Conservation (phyloP, 495 filamentous ascomycete genomes). For the Podospora pseudocomata region DNA sequence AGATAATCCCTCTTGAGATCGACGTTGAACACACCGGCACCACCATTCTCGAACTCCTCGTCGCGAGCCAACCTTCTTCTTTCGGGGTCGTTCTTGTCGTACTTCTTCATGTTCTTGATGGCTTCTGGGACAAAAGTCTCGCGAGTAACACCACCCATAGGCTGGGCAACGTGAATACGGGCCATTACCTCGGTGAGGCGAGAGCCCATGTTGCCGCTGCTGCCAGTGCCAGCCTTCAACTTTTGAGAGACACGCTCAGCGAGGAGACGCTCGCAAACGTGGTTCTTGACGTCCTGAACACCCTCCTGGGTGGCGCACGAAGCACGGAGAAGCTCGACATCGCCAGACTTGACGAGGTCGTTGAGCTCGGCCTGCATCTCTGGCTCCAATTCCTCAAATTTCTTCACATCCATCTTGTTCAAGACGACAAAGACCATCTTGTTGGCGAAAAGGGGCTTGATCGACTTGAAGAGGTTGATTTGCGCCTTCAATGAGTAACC, state of each 20-base stretch:
- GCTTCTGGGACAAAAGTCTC: conserved; percentile 89
- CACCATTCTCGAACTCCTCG: conserved; percentile 87
- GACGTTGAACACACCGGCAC: conserved; percentile 91
- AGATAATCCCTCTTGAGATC: conserved; percentile 84
- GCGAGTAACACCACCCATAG: conserved; percentile 69
- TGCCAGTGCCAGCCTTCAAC: conserved; percentile 80
- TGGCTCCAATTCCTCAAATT: conserved; percentile 81
- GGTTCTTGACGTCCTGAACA: conserved; percentile 90
- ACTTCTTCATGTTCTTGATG: conserved; percentile 74
- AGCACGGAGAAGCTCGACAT: conserved; percentile 85
- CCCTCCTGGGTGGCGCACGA: conserved; percentile 96
- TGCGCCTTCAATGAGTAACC: conserved; percentile 91
- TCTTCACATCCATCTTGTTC: conserved; percentile 94
- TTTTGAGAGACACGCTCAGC: conserved; percentile 92
- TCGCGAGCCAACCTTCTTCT: conserved; percentile 77
- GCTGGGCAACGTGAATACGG: conserved; percentile 93
- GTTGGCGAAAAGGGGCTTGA: conserved; percentile 94
- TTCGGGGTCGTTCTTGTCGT: conserved; percentile 81
- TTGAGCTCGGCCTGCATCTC: conserved; percentile 76
- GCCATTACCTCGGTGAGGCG: conserved; percentile 83
- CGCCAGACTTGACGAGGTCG: conserved; percentile 72
- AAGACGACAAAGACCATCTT: conserved; percentile 94
- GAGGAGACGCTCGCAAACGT: conserved; percentile 87
- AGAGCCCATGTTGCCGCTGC: conserved; percentile 65
- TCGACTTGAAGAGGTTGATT: conserved; percentile 87